phyloP scores from a whole-genome alignment of 352 stramenopile genomes.

The Phytopythium montanum region DNA sequence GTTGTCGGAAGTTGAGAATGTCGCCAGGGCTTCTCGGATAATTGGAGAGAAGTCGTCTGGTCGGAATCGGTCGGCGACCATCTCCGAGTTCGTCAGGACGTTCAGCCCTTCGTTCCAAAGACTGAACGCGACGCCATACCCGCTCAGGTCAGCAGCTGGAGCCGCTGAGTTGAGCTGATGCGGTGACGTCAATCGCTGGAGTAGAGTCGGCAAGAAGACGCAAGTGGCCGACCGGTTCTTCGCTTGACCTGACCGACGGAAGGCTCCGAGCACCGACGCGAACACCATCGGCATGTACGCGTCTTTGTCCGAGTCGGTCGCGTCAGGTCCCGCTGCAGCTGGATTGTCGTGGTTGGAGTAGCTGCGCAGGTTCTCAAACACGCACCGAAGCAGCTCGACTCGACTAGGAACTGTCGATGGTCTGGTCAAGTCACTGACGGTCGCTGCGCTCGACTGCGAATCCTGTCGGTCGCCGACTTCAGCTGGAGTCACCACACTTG shows the following conservation, averaged over 20 bases:
- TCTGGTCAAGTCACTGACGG: background rate
- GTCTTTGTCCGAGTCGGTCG: background rate
- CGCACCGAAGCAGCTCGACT: background rate
- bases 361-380: slow-evolving; percentile 5
- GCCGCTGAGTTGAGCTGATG: slow-evolving; percentile 15
- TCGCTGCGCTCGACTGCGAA: background rate
- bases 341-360: background rate
- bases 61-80: background rate
- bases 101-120: slow-evolving; percentile 30
- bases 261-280: slow-evolving; percentile 30
- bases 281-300: slow-evolving; percentile 21
- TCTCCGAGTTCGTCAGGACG: slow-evolving; percentile 1
- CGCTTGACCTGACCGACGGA: slow-evolving; percentile 16
- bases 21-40: background rate
- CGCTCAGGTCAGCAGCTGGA: slow-evolving; percentile 32
- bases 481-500: background rate
- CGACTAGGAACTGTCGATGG: slow-evolving; percentile 3
- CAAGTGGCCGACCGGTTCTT: background rate
- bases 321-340: too few relatives aligned
- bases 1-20: background rate
- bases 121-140: slow-evolving; percentile 51
- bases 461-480: background rate
- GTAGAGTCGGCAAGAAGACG: background rate
- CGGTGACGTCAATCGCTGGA: background rate
- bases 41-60: slow-evolving; percentile 11